phyloP scores from a whole-genome alignment of 2,329 filamentous ascomycete species.

The Apiospora phragmitis region DNA sequence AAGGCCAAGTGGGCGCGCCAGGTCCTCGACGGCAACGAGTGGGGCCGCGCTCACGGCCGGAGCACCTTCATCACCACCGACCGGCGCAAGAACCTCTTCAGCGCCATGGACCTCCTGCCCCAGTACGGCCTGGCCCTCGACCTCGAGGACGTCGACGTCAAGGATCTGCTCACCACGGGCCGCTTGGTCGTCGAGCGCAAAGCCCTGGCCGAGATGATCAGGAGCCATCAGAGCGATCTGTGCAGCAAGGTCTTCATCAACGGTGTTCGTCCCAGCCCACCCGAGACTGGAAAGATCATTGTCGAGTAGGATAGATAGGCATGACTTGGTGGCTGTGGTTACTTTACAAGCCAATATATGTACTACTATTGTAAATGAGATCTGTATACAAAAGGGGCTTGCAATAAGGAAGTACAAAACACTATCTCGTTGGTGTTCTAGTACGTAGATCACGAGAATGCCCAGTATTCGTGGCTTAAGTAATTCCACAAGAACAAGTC shows the following conservation, averaged over 20 bases:
- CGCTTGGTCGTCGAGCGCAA: slow-evolving; percentile 83
- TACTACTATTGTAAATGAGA: slow-evolving; percentile 16
- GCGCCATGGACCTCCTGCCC: slow-evolving; percentile 63
- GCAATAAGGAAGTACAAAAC: background rate
- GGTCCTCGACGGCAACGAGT: slow-evolving; percentile 69
- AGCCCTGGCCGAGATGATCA: slow-evolving; percentile 75
- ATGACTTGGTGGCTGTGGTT: background rate
- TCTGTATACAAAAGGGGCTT: slow-evolving; percentile 9
- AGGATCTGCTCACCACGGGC: slow-evolving; percentile 84
- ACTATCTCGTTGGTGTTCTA: background rate
- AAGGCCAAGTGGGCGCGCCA: slow-evolving; percentile 63
- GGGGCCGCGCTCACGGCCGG: slow-evolving; percentile 66
- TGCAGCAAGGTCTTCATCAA: slow-evolving; percentile 47
- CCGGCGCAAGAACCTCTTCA: slow-evolving; percentile 62
- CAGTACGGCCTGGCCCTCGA: slow-evolving; percentile 69
- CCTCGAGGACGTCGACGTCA: slow-evolving; percentile 86
- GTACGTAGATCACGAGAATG: background rate
- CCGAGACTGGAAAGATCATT: slow-evolving; percentile 28
- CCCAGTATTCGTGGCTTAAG: background rate
- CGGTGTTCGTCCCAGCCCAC: slow-evolving; percentile 28
- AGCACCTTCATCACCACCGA: slow-evolving; percentile 73
- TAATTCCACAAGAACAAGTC: background rate
- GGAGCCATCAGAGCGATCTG: slow-evolving; percentile 70
- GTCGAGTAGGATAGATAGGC: slow-evolving; percentile 25
- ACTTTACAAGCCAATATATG: background rate